Conservation (phyloP, 306 rosid species). For the Abrus pulchellus region DNA sequence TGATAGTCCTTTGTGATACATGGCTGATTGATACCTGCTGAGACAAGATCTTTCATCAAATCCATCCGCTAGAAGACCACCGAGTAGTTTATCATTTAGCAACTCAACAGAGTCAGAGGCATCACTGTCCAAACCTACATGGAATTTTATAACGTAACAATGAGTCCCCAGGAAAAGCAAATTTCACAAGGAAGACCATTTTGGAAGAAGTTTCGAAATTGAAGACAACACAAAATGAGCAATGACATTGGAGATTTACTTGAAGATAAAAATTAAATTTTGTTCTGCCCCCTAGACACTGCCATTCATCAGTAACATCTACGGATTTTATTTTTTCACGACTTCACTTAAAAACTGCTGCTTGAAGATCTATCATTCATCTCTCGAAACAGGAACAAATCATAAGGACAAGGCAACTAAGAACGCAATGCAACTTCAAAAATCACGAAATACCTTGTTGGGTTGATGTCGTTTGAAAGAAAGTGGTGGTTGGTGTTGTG, state of each 20-base stretch:
- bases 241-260: background rate
- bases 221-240: background rate
- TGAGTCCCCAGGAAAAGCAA: background rate
- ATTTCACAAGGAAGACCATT: background rate
- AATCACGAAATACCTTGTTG: slow-evolving; percentile 54
- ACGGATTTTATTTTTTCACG: background rate
- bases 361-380: background rate
- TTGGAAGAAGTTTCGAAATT: slow-evolving; percentile 9
- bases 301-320: slow-evolving; percentile 2
- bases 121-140: slow-evolving; percentile 49
- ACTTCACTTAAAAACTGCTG: background rate
- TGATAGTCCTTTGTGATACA: slow-evolving; percentile 54
- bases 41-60: slow-evolving; percentile 71
- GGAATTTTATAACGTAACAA: slow-evolving; percentile 35
- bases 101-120: slow-evolving; percentile 42
- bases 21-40: slow-evolving; percentile 68
- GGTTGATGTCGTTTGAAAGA: slow-evolving; percentile 43
- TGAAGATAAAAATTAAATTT: slow-evolving; percentile 24
- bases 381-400: background rate
- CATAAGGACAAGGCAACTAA: background rate
- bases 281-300: background rate
- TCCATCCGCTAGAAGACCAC: slow-evolving; percentile 66
- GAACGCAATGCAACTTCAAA: background rate
- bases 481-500: slow-evolving; percentile 41
- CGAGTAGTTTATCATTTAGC: slow-evolving; percentile 58